Conservation (phyloP, 768 basidiomycete genomes). For the Pluteus cervinus region DNA sequence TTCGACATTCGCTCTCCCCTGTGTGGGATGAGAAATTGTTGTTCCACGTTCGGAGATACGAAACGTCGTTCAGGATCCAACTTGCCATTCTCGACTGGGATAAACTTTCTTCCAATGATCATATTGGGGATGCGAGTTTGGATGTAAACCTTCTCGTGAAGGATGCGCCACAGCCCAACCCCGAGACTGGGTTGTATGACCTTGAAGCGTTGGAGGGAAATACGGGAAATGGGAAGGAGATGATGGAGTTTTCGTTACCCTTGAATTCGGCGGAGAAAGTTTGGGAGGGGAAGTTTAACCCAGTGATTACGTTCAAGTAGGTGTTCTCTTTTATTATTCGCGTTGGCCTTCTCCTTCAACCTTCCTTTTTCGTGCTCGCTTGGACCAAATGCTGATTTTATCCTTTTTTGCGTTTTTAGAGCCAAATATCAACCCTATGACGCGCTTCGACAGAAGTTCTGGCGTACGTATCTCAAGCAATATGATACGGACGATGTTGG, state of each 20-base stretch:
- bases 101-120: conserved; percentile 84
- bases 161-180: conserved; percentile 59
- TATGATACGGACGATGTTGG: conserved; percentile 86
- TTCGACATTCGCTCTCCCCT: conserved; percentile 79
- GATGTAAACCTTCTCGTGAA: conserved; percentile 67
- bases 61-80: conserved; percentile 70
- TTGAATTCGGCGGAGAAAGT: conserved; percentile 69
- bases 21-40: conserved; percentile 93
- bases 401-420: conserved; percentile 27
- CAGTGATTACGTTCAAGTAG: conserved; percentile 63
- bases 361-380: too few species aligned
- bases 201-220: conserved; percentile 42
- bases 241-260: conserved; percentile 55
- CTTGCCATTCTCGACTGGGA: conserved; percentile 95
- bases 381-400: not conserved
- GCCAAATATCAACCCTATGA: conserved; percentile 97
- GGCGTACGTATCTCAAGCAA: conserved; percentile 82
- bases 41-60: conserved; percentile 90
- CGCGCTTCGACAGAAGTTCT: conserved; percentile 84
- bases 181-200: conserved; percentile 52
- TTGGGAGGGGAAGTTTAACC: conserved; percentile 72
- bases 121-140: conserved; percentile 74
- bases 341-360: not conserved
- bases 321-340: conserved; percentile 10
- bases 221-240: conserved; percentile 73